Conservation (phyloP, 768 basidiomycete species). For the Calocera viscosa region DNA sequence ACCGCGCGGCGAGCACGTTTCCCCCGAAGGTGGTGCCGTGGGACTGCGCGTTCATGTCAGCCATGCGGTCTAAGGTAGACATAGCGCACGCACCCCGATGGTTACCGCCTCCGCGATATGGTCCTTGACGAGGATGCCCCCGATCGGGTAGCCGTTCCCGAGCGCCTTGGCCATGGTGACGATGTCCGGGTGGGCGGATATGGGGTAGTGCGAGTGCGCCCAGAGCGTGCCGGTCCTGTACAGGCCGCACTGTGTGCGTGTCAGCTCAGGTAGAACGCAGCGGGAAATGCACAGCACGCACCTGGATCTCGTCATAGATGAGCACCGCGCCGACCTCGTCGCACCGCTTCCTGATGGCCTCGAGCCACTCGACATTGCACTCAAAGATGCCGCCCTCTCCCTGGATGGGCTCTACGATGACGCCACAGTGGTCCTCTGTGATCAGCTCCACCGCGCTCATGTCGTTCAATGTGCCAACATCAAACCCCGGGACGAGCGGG, state of each 20-base stretch:
- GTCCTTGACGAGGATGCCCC: constrained; percentile 80
- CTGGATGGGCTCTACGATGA: constrained; percentile 94
- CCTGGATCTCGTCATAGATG: constrained; percentile 98
- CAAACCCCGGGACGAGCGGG: constrained; percentile 74
- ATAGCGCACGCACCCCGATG: constrained; percentile 43
- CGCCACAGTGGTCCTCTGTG: constrained; percentile 74
- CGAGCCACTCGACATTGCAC: constrained; percentile 61
- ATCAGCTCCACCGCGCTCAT: constrained; percentile 52
- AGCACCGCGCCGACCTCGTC: constrained; percentile 84
- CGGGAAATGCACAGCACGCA: too few relatives aligned
- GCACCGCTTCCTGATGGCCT: constrained; percentile 65
- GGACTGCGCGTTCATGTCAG: constrained; percentile 38
- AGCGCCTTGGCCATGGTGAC: constrained; percentile 98
- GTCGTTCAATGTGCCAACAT: constrained; percentile 66
- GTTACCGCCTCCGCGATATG: constrained; percentile 72
- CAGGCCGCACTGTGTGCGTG: constrained; percentile 88
- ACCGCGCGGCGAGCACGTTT: constrained; percentile 80
- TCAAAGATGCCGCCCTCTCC: constrained; percentile 86
- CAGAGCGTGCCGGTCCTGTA: constrained; percentile 78
- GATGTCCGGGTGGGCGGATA: constrained; percentile 89
- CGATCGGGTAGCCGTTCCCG: constrained; percentile 92
- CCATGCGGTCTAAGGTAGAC: background rate
- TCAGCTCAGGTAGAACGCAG: too few relatives aligned
- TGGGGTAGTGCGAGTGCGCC: constrained; percentile 77
- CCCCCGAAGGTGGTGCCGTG: constrained; percentile 98